Percentiles rank a stretch among this genome's conserved stretches.
Conservation (phyloP, 495 filamentous ascomycete species). For the Aspergillus wentii region DNA sequence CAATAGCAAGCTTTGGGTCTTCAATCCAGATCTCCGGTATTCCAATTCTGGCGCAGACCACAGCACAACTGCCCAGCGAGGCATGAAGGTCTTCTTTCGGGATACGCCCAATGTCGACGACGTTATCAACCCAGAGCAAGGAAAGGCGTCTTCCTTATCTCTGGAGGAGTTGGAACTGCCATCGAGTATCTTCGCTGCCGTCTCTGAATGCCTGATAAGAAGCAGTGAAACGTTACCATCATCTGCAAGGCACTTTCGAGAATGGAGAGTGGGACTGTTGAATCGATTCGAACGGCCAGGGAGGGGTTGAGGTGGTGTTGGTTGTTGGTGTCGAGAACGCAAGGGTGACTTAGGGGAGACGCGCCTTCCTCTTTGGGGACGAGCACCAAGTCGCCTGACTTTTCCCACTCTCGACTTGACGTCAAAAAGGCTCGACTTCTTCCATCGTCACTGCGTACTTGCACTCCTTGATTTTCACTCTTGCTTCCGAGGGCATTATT, state of each 20-base stretch:
- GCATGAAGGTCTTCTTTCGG: conserved; percentile 65
- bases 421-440: no score
- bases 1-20: conserved; percentile 54
- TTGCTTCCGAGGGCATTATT: no score
- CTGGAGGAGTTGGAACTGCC: conserved; percentile 65
- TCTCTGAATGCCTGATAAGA: conserved; percentile 35
- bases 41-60: conserved; percentile 40
- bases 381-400: no score
- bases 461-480: no score
- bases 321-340: no score
- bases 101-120: conserved; percentile 44
- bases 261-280: conserved; percentile 65
- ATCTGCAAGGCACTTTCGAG: conserved; percentile 51
- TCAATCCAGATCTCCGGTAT: conserved; percentile 65
- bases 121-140: conserved; percentile 47
- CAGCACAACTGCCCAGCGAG: conserved; percentile 36
- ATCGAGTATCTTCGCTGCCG: conserved; percentile 32
- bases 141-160: conserved; percentile 37
- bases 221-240: conserved; percentile 53
- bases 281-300: conserved; percentile 29
- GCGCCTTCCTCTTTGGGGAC: no score
- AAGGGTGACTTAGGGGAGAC: no score
- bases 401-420: no score
- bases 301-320: neutral
- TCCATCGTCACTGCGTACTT: no score